Percentiles rank a stretch among this genome's conserved stretches.
Conservation (phyloP, 495 filamentous ascomycete genomes). For the Daldinia decipiens region DNA sequence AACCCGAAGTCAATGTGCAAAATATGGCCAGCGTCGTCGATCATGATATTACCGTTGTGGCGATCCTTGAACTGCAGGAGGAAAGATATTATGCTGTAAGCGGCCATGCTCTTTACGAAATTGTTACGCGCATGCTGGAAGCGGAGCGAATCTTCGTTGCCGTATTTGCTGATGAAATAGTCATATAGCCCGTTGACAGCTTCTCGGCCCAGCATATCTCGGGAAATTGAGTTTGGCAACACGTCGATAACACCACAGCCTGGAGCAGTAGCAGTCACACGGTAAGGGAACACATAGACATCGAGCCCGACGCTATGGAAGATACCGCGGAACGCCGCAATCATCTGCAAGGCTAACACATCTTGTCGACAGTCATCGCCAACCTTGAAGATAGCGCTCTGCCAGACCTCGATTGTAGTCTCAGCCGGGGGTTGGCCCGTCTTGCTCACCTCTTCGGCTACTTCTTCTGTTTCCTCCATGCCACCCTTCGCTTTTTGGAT, state of each 20-base stretch:
- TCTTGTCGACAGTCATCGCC: constrained; percentile 99
- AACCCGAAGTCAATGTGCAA: constrained; percentile 99
- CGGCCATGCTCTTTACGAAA: constrained; percentile 99
- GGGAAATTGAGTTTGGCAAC: constrained; percentile 94
- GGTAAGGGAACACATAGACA: constrained; percentile 96
- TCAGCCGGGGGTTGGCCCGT: constrained; percentile 47
- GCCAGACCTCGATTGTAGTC: constrained; percentile 89
- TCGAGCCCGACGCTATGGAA: constrained; percentile 94
- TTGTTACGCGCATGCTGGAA: constrained; percentile 97
- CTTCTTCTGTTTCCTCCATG: constrained; percentile 59
- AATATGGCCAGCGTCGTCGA: constrained; percentile 96
- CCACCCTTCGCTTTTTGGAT: constrained; percentile 80
- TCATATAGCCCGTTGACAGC: constrained; percentile 98
- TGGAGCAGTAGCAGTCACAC: constrained; percentile 97
- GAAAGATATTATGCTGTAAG: constrained; percentile 98
- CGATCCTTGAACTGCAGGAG: constrained; percentile 98
- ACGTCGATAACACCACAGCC: constrained; percentile 99
- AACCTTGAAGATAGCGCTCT: constrained; percentile 99
- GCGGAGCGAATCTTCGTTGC: constrained; percentile 88
- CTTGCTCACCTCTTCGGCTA: constrained; percentile 52
- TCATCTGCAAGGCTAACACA: constrained; percentile 96
- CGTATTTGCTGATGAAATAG: constrained; percentile 97
- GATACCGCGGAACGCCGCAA: constrained; percentile 94
- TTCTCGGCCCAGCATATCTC: constrained; percentile 98
- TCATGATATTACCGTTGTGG: constrained; percentile 99